phyloP scores from a whole-genome alignment of 108 stramenopile genomes.

The Cyclostephanos tholiformis region DNA sequence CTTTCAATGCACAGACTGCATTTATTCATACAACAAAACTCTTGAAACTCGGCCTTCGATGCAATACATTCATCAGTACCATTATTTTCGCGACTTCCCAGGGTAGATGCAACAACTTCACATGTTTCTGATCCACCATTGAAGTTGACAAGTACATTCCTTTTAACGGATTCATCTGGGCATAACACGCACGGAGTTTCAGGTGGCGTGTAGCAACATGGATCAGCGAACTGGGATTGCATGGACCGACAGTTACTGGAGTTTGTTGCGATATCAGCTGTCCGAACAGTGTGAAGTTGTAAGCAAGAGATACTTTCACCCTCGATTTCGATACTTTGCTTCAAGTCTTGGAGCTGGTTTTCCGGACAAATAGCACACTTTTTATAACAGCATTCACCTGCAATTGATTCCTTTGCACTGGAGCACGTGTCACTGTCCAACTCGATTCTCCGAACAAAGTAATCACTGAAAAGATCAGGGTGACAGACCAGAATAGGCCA shows the following conservation, averaged over 20 bases:
- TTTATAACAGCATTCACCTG: conserved; percentile 46
- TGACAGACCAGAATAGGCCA: background rate
- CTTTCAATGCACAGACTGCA: conserved; percentile 31
- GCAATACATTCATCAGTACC: conserved; percentile 46
- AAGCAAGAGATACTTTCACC: conserved; percentile 44
- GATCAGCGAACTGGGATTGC: conserved; percentile 36
- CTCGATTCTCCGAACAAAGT: conserved; percentile 36
- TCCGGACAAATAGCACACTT: conserved; percentile 46
- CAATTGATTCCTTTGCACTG: conserved; percentile 36
- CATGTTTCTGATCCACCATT: conserved; percentile 40
- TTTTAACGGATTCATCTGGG: conserved; percentile 35
- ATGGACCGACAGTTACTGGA: conserved; percentile 29
- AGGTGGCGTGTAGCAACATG: conserved; percentile 46
- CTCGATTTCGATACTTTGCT: conserved; percentile 31
- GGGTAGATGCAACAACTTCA: conserved; percentile 30
- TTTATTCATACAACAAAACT: conserved; percentile 51
- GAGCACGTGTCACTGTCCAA: conserved; percentile 46
- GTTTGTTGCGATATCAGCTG: conserved; percentile 25
- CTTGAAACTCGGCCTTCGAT: conserved; percentile 31
- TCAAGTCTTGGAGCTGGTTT: conserved; percentile 39
- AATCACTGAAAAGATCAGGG: conserved; percentile 12
- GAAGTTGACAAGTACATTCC: conserved; percentile 36
- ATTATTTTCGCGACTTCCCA: conserved; percentile 40
- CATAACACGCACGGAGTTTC: conserved; percentile 38
- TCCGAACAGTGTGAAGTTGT: conserved; percentile 44